Evolutionary conservation across 2,329 filamentous ascomycete genomes (phyloP), one percentile per base, ranked within the genome.

Genomic region (Ceratocystis huliohia): DNA sequence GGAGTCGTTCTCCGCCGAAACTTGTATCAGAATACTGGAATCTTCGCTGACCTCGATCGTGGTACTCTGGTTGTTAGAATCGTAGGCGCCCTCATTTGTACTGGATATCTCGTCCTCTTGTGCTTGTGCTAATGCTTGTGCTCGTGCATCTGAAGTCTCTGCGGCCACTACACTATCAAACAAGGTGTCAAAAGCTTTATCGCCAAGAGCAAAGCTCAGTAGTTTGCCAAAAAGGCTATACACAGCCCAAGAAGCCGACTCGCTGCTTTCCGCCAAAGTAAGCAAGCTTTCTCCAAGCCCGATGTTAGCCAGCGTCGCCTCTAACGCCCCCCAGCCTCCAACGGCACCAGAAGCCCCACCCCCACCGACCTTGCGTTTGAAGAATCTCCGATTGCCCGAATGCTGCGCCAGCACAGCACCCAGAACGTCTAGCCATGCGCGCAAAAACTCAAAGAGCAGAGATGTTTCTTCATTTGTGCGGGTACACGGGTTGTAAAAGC

Each of bases 381-480:
- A 97, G 77, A 93, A 96, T 71, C 89, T 84, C 72, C 87, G 84
- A 76, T 97, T 99, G 22, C 92, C 93, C 61, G 87, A 81, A 74
- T 97, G 91, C 59, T 85, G 85, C 65, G 85, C 83, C 70, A 99
- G 82, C 15, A 86, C 85, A 61, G 88, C 87, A 1, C 88, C 87
- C 33, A 97, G 77, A 15, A 94, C 84, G 41, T 84, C 84, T 48
- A 94, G 78, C n/a, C 88, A 81, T 7, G 82, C 82, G 72, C 91
- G 84, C 20, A 96, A 78, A 20, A 93, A 78, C 68, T 83, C 81
- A 72, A 91, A 88, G 67, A 89, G 78, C 57, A 80, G 79, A 66
- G 79, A 77, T 73, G 86, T 88, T 68, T 90, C 85, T 59, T 83
- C 77, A 48, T 84, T 76, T 63, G 76, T 82, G 72, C 82, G 81